These are phyloP conservation scores for Pisolithus orientalis DNA, from an alignment of 768 basidiomycete genomes.

Conservation along the genomic window DNA sequence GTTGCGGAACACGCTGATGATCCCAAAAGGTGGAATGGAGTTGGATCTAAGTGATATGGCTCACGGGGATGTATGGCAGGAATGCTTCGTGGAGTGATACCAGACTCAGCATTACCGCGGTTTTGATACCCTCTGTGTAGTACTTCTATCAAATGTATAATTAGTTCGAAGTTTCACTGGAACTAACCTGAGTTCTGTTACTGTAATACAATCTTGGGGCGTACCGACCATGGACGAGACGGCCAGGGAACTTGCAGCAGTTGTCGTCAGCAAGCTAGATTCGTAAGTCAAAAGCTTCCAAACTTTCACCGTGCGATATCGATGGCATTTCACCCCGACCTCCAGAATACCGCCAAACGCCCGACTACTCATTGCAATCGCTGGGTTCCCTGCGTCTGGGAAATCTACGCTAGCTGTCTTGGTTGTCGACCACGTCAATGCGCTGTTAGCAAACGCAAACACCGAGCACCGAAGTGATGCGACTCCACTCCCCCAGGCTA, in stretches of 20 bases:
- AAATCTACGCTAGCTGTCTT: slow-evolving; percentile 72
- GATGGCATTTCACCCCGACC: background rate
- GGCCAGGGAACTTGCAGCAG: slow-evolving; percentile 33
- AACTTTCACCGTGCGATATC: background rate
- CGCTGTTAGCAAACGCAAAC: slow-evolving; percentile 21
- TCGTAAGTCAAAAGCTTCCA: slow-evolving; percentile 27
- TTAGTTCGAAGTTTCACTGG: no score
- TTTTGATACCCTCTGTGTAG: background rate
- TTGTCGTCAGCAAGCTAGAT: slow-evolving; percentile 31
- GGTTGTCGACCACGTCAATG: slow-evolving; percentile 50
- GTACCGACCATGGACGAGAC: slow-evolving; percentile 32
- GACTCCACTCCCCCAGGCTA: slow-evolving; percentile 28
- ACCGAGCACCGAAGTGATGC: background rate
- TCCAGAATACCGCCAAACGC: slow-evolving; percentile 12
- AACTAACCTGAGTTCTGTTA: no score
- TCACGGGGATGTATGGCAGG: background rate
- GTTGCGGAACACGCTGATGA: background rate
- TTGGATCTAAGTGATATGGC: slow-evolving; percentile 4
- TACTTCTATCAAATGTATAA: no score
- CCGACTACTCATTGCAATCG: slow-evolving; percentile 65
- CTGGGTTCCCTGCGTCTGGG: slow-evolving; percentile 81
- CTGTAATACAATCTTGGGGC: no score
- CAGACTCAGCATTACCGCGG: no score
- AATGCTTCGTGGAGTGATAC: no score
- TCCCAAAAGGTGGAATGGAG: background rate